These are phyloP conservation scores for Colletotrichum theobromicola DNA, from an alignment of 2,329 filamentous ascomycete species.

Conservation along the genomic window DNA sequence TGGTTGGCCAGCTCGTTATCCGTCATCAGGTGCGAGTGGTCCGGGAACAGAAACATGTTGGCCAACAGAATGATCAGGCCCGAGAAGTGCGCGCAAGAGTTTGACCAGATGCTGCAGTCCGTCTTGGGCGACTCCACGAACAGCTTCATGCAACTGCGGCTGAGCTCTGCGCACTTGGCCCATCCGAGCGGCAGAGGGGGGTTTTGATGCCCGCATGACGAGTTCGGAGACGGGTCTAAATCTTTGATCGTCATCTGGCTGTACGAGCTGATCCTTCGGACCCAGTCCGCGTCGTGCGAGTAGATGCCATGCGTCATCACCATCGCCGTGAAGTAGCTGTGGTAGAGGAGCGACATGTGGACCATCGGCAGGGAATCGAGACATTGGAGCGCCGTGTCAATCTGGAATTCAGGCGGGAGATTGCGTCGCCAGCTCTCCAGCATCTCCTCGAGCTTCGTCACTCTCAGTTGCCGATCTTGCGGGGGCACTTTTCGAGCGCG, in stretches of 20 bases:
- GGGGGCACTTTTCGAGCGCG: slow-evolving; percentile 27
- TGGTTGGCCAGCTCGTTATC: slow-evolving; percentile 33
- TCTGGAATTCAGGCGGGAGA: slow-evolving; percentile 36
- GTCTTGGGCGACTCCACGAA: slow-evolving; percentile 32
- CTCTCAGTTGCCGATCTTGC: slow-evolving; percentile 32
- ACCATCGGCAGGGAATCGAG: slow-evolving; percentile 29
- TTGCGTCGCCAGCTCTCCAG: slow-evolving; percentile 41
- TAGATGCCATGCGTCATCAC: slow-evolving; percentile 44
- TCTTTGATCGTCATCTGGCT: slow-evolving; percentile 29
- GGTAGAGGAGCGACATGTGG: slow-evolving; percentile 42
- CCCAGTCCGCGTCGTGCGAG: slow-evolving; percentile 41
- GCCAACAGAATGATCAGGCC: slow-evolving; percentile 37
- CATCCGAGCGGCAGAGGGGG: slow-evolving; percentile 33
- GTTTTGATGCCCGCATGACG: neutral
- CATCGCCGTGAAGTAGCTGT: slow-evolving; percentile 39
- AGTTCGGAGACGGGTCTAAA: slow-evolving; percentile 11
- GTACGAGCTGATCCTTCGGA: slow-evolving; percentile 34
- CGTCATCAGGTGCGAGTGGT: slow-evolving; percentile 25
- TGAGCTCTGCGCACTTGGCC: slow-evolving; percentile 36
- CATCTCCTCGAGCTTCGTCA: slow-evolving; percentile 32
- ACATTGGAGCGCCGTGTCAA: slow-evolving; percentile 31
- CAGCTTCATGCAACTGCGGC: slow-evolving; percentile 37
- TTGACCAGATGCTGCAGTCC: slow-evolving; percentile 36
- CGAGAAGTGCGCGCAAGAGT: slow-evolving; percentile 34
- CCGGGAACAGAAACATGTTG: slow-evolving; percentile 35